Percentiles rank a stretch among this genome's conserved stretches.
Evolutionary conservation across 2,329 filamentous ascomycete genomes (phyloP).

Genomic region (Didymella pomorum): DNA sequence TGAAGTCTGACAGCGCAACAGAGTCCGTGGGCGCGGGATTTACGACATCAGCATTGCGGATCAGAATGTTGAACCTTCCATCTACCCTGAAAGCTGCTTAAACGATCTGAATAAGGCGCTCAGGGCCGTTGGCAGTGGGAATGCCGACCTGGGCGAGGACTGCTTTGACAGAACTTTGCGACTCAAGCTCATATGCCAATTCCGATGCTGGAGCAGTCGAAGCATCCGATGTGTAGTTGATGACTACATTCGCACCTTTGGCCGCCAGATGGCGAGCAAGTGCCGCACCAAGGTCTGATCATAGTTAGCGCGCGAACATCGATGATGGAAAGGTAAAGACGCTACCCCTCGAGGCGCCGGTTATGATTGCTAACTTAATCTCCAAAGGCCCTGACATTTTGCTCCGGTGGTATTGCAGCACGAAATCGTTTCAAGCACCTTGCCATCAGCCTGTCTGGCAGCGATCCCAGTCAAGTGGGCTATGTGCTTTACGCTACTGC

Average conservation of each 20-base stretch:
- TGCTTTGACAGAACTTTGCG: constrained; percentile 64
- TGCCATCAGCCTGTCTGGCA: constrained; percentile 6
- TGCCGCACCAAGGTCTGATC: constrained; percentile 72
- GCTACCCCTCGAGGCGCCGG: constrained; percentile 76
- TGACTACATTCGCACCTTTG: constrained; percentile 71
- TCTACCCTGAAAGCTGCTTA: constrained; percentile 62
- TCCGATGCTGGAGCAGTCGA: constrained; percentile 59
- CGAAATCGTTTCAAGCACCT: not conserved
- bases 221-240: constrained; percentile 72
- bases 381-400: constrained; percentile 51
- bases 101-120: constrained; percentile 63
- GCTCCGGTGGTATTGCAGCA: not conserved
- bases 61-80: not conserved
- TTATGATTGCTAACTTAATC: constrained; percentile 78
- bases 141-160: constrained; percentile 73
- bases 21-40: constrained; percentile 64
- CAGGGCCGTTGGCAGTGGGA: constrained; percentile 63
- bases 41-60: constrained; percentile 13
- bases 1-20: constrained; percentile 61
- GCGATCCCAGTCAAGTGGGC: constrained; percentile 43
- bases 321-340: not conserved
- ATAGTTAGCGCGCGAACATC: not conserved
- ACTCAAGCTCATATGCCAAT: constrained; percentile 62
- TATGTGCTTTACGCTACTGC: constrained; percentile 47
- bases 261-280: constrained; percentile 72